Evolutionary conservation across 2,329 filamentous ascomycete genomes (phyloP).

Genomic region (Xylariaceae sp.): DNA sequence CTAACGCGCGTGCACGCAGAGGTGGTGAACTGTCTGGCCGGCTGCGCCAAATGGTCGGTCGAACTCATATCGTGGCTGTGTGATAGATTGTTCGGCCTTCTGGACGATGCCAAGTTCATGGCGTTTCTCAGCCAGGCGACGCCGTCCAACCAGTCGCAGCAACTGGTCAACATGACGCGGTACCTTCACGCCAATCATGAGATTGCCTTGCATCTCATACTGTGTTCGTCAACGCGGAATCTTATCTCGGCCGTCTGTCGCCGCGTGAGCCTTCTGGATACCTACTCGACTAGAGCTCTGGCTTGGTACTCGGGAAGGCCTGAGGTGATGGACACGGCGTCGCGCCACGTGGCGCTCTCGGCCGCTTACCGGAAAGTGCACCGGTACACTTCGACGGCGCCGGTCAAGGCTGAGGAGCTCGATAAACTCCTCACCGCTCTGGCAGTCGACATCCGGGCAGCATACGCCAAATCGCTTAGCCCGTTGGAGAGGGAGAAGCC

Average conservation of each 20-base stretch:
- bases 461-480: slow-evolving; percentile 43
- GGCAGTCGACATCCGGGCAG: slow-evolving; percentile 43
- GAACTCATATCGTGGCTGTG: slow-evolving; percentile 61
- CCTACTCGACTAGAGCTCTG: slow-evolving; percentile 43
- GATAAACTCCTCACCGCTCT: slow-evolving; percentile 54
- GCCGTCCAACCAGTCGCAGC: slow-evolving; percentile 26
- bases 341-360: slow-evolving; percentile 48
- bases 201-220: slow-evolving; percentile 56
- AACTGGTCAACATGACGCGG: slow-evolving; percentile 43
- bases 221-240: slow-evolving; percentile 68
- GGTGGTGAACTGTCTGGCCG: slow-evolving; percentile 65
- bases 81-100: slow-evolving; percentile 53
- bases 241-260: slow-evolving; percentile 66
- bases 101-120: slow-evolving; percentile 47
- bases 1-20: slow-evolving; percentile 42
- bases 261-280: slow-evolving; percentile 54
- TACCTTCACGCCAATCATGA: slow-evolving; percentile 52
- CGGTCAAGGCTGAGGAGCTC: slow-evolving; percentile 56
- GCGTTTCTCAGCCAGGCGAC: slow-evolving; percentile 41
- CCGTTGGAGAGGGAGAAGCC: slow-evolving; percentile 42
- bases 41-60: slow-evolving; percentile 73
- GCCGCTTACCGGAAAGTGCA: slow-evolving; percentile 52
- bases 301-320: slow-evolving; percentile 43
- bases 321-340: slow-evolving; percentile 38
- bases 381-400: slow-evolving; percentile 42